Evolutionary conservation across 73 alveolate genomes (phyloP), one percentile per base, ranked within the genome.

Genomic region (Breviolum minutum): DNA sequence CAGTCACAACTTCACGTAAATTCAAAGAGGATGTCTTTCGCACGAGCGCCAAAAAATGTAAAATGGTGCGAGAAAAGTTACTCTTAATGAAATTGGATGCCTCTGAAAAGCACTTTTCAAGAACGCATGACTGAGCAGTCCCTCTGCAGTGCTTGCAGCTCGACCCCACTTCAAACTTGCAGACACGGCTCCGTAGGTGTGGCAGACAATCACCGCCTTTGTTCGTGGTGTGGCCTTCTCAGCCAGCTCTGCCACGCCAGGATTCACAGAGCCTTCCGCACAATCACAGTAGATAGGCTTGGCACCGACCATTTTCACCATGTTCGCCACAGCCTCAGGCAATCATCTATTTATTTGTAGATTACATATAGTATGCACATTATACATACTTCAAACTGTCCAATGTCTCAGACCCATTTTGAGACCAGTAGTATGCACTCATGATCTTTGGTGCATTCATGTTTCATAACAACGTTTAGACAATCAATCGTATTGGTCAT

Each of bases 231-330:
- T 94, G 30, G 99, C 99, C 94, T 94, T 94, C 64, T 94, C 81
- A n/a, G 11, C 29, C 9, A 94, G 99, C 71, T 94, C 99, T 60
- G 84, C 85, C 32, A 54, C 66, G 64, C 94, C 63, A 63, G 99
- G 99, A 26, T 94, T 94, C 99, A 94, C 92, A 74, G 99, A 94
- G 94, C 86, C 94, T 61, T 63, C 63, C 3, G 99, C 99, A 63
- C 94, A 94, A 30, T 94, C 99, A 73, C 99, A 94, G 94, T 94
- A 94, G 94, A 94, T 70, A 61, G 99, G 99, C 94, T 94, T 94
- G 64, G 99, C 99, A 24, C 99, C 99, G 85, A 94, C 99, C 99
- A 94, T 94, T 85, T 94, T 94, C 94, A 94, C 99, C 94, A 81
- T 81, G 85, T 94, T 94, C 29, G 99, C 99, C 76, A 94, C 99